A percentile compares a stretch with the other conserved stretches of the same genome.
Conservation (phyloP, 2,329 filamentous ascomycete species). For the Aureobasidium sp. region DNA sequence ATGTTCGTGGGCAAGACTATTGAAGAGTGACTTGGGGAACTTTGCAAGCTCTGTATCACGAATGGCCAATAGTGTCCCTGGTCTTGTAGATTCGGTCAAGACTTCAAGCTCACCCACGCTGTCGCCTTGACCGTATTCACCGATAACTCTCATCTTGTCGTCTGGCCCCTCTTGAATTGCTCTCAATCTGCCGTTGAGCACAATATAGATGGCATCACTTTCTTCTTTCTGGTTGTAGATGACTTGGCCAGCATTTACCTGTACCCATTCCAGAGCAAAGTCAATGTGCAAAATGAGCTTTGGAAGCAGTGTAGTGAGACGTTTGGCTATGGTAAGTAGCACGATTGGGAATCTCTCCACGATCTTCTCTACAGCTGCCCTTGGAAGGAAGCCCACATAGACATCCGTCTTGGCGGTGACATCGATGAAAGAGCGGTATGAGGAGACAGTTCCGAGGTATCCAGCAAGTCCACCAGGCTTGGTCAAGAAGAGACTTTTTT, state of each 20-base stretch:
- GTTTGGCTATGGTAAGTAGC: constrained; percentile 89
- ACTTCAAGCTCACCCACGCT: constrained; percentile 97
- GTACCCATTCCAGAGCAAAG: constrained; percentile 96
- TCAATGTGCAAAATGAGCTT: constrained; percentile 91
- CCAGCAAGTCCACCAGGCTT: constrained; percentile 92
- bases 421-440: constrained; percentile 91
- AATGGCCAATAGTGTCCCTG: constrained; percentile 89
- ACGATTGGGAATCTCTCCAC: constrained; percentile 90
- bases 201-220: constrained; percentile 96
- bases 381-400: constrained; percentile 89
- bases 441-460: constrained; percentile 89
- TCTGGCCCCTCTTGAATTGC: constrained; percentile 74
- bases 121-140: constrained; percentile 93
- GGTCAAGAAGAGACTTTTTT: constrained; percentile 72
- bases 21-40: constrained; percentile 91
- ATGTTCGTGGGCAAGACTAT: constrained; percentile 93
- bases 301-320: constrained; percentile 80
- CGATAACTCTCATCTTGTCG: constrained; percentile 75
- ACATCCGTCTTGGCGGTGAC: constrained; percentile 97
- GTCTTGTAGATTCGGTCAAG: constrained; percentile 84
- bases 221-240: constrained; percentile 92
- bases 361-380: constrained; percentile 77
- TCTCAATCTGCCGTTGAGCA: constrained; percentile 84
- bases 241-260: constrained; percentile 89
- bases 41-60: constrained; percentile 94